Base-by-base conservation (phyloP, 176 grass and related monocot species). In the Elaeis guineensis region DNA sequence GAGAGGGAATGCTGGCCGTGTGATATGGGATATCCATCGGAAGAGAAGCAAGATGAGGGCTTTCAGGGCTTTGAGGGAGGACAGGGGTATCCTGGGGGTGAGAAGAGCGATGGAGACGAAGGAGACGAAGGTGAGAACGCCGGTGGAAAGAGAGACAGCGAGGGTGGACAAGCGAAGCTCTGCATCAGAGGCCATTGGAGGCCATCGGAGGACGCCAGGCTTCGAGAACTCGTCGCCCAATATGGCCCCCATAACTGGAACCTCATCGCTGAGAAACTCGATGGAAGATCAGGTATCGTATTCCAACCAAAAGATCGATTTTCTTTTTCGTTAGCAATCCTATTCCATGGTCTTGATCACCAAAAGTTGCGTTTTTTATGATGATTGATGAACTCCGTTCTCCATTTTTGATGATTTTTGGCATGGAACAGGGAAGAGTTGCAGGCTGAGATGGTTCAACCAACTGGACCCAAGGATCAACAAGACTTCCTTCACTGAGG, bases 391-490 rank as follows among this genome's bases (percentile, higher is more conserved):
- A 14, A 44, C 35, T 14, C 35, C 2, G 35, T 44, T 2, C 35
- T 14, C 35, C 11, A 12, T 44, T 44, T 44, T 44, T 11, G 35
- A 44, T 44, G 9, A 44, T 44, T 44, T 44, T 14, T 14, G 35
- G 8, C 6, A 44, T 44, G 35, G 35, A 44, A 49, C 24, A 71
- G 69, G 69, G 57, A 71, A 71, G 57, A 71, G 69, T 29, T 71
- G 69, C 48, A 71, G 69, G 18, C 57, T 71, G 12, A 51, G 69
- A 21, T 71, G 69, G 69, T 71, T 71, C 44, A 71, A 71, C 49
- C 69, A 71, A 28, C 7, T 71, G 48, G 69, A 71, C 21, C 69
- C 69, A 8, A 60, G 49, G 69, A 71, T 71, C 69, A 71, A 61
- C 57, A 50, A 58, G 57, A 71, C 21, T n/a, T 56, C 57, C 21